Conservation (phyloP, 129 eudicot species). For the Apium graveolens region DNA sequence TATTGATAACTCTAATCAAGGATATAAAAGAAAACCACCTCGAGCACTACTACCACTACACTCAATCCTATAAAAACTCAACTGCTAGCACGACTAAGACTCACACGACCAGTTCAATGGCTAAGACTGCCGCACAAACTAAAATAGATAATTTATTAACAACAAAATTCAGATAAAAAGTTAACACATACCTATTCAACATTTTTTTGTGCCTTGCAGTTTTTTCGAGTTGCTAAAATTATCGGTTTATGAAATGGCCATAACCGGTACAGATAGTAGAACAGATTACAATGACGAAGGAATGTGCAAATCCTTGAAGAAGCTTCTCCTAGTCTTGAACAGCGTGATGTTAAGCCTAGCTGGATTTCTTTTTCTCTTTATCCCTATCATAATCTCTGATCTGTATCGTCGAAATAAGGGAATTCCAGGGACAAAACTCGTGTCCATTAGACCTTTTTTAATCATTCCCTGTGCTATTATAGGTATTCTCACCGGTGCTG, state of each 20-base stretch:
- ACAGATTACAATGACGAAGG: slow-evolving; percentile 7
- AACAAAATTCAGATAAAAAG: no score
- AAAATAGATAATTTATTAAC: no score
- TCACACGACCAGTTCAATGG: no score
- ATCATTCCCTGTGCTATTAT: slow-evolving; percentile 30
- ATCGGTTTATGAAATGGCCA: slow-evolving; percentile 17
- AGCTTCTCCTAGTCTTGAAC: slow-evolving; percentile 24
- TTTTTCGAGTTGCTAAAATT: neutral
- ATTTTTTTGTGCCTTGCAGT: neutral
- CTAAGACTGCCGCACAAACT: no score
- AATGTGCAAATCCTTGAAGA: slow-evolving; percentile 26
- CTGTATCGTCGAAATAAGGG: slow-evolving; percentile 14
- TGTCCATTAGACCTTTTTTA: slow-evolving; percentile 19
- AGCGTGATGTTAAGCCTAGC: slow-evolving; percentile 29
- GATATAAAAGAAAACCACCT: no score
- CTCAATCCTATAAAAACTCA: no score
- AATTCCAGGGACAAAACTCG: slow-evolving; percentile 12
- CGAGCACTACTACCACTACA: no score
- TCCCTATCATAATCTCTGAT: slow-evolving; percentile 26
- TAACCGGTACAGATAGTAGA: slow-evolving; percentile 12
- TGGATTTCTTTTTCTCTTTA: slow-evolving; percentile 35
- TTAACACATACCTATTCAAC: no score
- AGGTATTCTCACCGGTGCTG: slow-evolving; percentile 35
- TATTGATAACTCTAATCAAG: no score
- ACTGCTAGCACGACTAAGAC: no score